A percentile compares a stretch with the other conserved stretches of the same genome.
These are phyloP conservation scores for Sphaerostilbella broomeana DNA, from an alignment of 2,329 filamentous ascomycete species.

Conservation along the genomic window DNA sequence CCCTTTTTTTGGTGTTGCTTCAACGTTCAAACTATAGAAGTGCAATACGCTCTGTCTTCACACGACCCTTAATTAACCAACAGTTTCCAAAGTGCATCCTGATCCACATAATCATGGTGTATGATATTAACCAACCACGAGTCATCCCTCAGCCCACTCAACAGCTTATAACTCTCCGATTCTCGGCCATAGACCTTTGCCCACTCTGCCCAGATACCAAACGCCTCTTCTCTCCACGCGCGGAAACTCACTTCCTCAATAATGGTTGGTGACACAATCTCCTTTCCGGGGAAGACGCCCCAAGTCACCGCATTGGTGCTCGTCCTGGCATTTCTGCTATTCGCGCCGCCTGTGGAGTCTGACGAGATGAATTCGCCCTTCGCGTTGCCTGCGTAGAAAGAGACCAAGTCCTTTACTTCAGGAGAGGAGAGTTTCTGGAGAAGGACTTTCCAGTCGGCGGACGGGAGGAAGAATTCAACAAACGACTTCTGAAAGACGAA, in stretches of 20 bases:
- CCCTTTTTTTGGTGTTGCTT: no score
- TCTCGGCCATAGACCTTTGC: conserved; percentile 75
- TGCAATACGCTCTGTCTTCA: no score
- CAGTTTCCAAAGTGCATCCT: conserved; percentile 65
- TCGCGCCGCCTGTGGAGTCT: conserved; percentile 38
- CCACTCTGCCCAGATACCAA: conserved; percentile 94
- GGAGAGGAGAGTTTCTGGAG: conserved; percentile 53
- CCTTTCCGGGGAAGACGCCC: conserved; percentile 92
- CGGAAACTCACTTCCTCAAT: conserved; percentile 92
- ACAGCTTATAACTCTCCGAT: conserved; percentile 62
- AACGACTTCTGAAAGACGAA: conserved; percentile 99
- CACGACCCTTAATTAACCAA: conserved; percentile 36
- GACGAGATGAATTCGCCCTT: conserved; percentile 72
- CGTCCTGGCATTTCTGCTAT: conserved; percentile 30
- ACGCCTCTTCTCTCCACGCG: conserved; percentile 93
- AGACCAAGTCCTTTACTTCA: conserved; percentile 60
- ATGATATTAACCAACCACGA: conserved; percentile 89
- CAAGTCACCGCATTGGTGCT: conserved; percentile 93
- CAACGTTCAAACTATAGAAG: no score
- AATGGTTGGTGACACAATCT: conserved; percentile 93
- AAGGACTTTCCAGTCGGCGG: conserved; percentile 63
- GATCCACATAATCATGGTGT: conserved; percentile 69
- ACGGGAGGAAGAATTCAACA: conserved; percentile 87
- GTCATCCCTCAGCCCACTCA: conserved; percentile 61
- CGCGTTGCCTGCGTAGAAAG: conserved; percentile 81